Evolutionary conservation across 192 early-diverging fungal genomes (phyloP), one percentile per base, ranked within the genome.

Genomic region (Coemansia umbellata): DNA sequence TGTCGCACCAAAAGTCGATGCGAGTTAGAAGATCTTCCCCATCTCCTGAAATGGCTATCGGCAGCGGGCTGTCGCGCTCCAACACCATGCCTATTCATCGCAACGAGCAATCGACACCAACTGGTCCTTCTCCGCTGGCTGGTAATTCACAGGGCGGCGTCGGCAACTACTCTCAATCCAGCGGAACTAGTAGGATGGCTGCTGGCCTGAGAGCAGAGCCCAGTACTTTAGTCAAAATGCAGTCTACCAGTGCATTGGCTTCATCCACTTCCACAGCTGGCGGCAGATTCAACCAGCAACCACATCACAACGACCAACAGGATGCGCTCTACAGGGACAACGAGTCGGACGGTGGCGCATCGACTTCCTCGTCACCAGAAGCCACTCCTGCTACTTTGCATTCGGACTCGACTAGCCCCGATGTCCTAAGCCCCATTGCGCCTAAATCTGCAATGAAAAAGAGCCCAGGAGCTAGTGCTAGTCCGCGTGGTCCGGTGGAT

Each of bases 1-100:
- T 73, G 19, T 23, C 37, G 3, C 63, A 73, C 54, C 69, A 73
- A 52, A 75, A 75, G 48, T 75, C 72, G 14, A 75, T 75, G 72
- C 72, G 72, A 3, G 57, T 75, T 37, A 62, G 60, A 27, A 40
- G 49, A 43, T 49, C 55, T 17, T 63, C 72, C 53, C 72, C 72
- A 42, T 65, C 72, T 27, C 72, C 72, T 2, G 72, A 75, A 2
- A 41, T 60, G 31, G 1, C 17, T 24, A 37, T 53, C 9, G 24
- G 26, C 6, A 28, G 60, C 53, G 48, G 52, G 6, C 65, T 75
- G 27, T 60, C 72, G 2, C 72, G 72, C 56, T 68, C 72, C 6
- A 75, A 75, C 48, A 75, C 72, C 1, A 63, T 75, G 72, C 72
- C 72, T 8, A 44, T 37, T 1, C 36, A 75, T 39, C 65, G 61